Conservation (phyloP, 192 early-diverging fungal genomes). For the Podila epigama region DNA sequence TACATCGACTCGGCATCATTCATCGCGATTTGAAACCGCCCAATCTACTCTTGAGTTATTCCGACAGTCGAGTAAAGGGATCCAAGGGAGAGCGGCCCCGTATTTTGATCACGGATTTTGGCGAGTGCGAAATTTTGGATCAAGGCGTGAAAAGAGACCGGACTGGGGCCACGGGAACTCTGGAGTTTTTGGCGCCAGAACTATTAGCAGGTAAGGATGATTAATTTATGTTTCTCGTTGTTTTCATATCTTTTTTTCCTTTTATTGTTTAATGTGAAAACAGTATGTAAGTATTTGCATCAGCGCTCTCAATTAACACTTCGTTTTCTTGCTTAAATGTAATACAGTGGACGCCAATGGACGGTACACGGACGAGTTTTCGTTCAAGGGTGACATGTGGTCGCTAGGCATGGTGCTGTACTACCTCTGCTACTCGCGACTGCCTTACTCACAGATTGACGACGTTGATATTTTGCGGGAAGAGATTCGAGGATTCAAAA, state of each 20-base stretch:
- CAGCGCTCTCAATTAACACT: no score
- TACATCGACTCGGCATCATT: slow-evolving; percentile 89
- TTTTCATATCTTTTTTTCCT: neutral
- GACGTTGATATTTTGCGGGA: slow-evolving; percentile 85
- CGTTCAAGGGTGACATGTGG: slow-evolving; percentile 93
- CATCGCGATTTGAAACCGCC: slow-evolving; percentile 96
- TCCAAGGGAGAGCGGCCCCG: slow-evolving; percentile 64
- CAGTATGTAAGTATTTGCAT: no score
- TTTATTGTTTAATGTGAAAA: neutral
- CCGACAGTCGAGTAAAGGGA: slow-evolving; percentile 49
- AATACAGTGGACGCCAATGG: slow-evolving; percentile 65
- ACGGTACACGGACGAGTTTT: slow-evolving; percentile 78
- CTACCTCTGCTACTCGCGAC: slow-evolving; percentile 84
- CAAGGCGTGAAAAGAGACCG: slow-evolving; percentile 73
- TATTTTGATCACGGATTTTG: slow-evolving; percentile 95
- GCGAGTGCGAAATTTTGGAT: slow-evolving; percentile 92
- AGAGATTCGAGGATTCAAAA: slow-evolving; percentile 79
- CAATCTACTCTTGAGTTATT: slow-evolving; percentile 87
- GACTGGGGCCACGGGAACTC: slow-evolving; percentile 93
- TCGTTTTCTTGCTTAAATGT: neutral
- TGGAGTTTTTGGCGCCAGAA: slow-evolving; percentile 95
- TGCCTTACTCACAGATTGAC: slow-evolving; percentile 87
- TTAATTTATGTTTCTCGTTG: neutral
- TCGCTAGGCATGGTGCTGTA: slow-evolving; percentile 94
- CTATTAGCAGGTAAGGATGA: slow-evolving; percentile 53